Conservation (phyloP, 2,329 filamentous ascomycete genomes). For the Colletotrichum ledebouriae region DNA sequence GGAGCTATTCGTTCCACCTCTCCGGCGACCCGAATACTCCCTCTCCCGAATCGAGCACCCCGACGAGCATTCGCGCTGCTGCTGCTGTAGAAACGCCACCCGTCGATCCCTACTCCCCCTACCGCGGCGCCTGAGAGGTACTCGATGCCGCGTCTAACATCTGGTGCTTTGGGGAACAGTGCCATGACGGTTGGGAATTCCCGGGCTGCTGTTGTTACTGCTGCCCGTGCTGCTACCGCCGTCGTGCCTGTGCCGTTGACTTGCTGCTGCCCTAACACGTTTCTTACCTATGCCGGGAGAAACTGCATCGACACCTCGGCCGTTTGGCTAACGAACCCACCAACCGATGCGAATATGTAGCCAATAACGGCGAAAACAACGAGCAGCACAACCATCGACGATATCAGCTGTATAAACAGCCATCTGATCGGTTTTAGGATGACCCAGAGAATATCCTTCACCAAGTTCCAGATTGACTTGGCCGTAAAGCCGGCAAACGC, state of each 20-base stretch:
- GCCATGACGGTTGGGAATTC: neutral
- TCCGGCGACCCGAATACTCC: neutral
- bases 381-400: neutral
- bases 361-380: neutral
- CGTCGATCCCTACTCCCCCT: neutral
- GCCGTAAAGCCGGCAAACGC: too few species aligned
- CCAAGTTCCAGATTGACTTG: neutral
- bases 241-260: neutral
- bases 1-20: constrained; percentile 1
- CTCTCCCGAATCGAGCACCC: neutral
- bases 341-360: neutral
- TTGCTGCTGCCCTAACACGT: neutral
- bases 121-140: neutral
- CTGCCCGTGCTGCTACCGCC: neutral
- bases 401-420: neutral
- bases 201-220: neutral
- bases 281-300: neutral
- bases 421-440: neutral
- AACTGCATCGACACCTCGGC: neutral
- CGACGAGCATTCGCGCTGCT: neutral
- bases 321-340: neutral
- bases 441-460: neutral
- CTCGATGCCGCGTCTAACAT: neutral
- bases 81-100: neutral
- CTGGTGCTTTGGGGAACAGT: neutral